Percentiles rank a stretch among this genome's conserved stretches.
Evolutionary conservation across 805 yeast species (phyloP).

Genomic region (Kregervanrija fluxuum): DNA sequence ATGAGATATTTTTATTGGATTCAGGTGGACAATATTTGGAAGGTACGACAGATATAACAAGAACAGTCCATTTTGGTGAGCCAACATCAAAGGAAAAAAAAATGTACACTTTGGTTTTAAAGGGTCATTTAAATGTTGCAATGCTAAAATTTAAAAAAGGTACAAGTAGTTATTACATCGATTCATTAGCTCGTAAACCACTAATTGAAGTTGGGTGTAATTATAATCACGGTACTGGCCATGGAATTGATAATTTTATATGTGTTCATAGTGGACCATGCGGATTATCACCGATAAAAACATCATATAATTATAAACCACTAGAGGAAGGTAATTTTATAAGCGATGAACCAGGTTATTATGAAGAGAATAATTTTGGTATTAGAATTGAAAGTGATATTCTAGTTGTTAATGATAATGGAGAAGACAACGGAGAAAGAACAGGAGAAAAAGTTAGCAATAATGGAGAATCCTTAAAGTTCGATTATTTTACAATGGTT

Average conservation of each 20-base stretch:
- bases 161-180: slow-evolving; percentile 70
- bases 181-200: slow-evolving; percentile 74
- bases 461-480: slow-evolving; percentile 33
- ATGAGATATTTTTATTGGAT: slow-evolving; percentile 70
- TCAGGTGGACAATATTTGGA: slow-evolving; percentile 89
- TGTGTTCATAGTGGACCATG: slow-evolving; percentile 95
- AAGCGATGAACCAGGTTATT: slow-evolving; percentile 93
- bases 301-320: slow-evolving; percentile 38
- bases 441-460: background rate
- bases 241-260: slow-evolving; percentile 89
- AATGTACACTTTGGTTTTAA: slow-evolving; percentile 78
- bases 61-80: slow-evolving; percentile 65
- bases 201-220: slow-evolving; percentile 79
- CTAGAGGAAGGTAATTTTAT: slow-evolving; percentile 62
- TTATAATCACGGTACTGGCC: slow-evolving; percentile 94
- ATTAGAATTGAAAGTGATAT: slow-evolving; percentile 84
- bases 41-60: slow-evolving; percentile 94
- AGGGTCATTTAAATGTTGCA: slow-evolving; percentile 88
- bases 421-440: slow-evolving; percentile 39
- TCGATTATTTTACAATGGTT: slow-evolving; percentile 78
- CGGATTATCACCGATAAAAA: slow-evolving; percentile 49
- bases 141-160: slow-evolving; percentile 71
- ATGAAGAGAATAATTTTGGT: slow-evolving; percentile 85
- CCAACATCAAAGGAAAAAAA: slow-evolving; percentile 53
- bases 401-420: slow-evolving; percentile 41